A percentile compares a stretch with the other conserved stretches of the same genome.
phyloP scores from a whole-genome alignment of 768 basidiomycete species.

The Lactifluus echinatus region DNA sequence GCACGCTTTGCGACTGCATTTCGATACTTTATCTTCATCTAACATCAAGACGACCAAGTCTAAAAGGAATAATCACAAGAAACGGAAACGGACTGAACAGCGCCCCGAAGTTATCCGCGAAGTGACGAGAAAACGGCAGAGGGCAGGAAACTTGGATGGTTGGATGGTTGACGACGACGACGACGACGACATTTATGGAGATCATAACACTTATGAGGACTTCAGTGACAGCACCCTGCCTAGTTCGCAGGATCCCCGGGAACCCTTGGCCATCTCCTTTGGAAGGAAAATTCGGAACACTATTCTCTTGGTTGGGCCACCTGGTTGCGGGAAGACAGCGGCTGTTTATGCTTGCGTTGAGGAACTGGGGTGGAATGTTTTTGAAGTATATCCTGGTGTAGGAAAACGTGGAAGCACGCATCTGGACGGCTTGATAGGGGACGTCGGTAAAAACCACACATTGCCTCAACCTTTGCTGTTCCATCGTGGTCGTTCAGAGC shows the following conservation, averaged over 20 bases:
- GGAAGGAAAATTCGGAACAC: constrained; percentile 65
- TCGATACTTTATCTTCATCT: constrained; percentile 24
- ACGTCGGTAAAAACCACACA: constrained; percentile 89
- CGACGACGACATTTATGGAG: constrained; percentile 2
- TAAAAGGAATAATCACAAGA: constrained; percentile 1
- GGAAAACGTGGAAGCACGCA: constrained; percentile 79
- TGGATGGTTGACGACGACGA: constrained; percentile 18
- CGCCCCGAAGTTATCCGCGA: constrained; percentile 19
- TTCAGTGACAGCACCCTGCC: not conserved
- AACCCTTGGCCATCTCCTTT: constrained; percentile 25
- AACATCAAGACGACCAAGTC: constrained; percentile 7
- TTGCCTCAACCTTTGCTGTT: constrained; percentile 16
- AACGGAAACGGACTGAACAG: constrained; percentile 8
- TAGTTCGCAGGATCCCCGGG: not conserved
- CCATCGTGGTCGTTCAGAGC: constrained; percentile 17
- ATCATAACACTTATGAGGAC: not conserved
- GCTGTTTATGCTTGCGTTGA: constrained; percentile 89
- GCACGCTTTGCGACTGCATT: constrained; percentile 53
- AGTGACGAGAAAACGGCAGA: constrained; percentile 17
- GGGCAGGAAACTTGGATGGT: constrained; percentile 9
- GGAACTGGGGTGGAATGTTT: constrained; percentile 92
- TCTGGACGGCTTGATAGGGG: constrained; percentile 75
- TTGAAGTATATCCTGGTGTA: constrained; percentile 93
- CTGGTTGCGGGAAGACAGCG: constrained; percentile 85
- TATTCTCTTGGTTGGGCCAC: constrained; percentile 74